Conservation (phyloP, 306 rosid species). For the Urtica urens region DNA sequence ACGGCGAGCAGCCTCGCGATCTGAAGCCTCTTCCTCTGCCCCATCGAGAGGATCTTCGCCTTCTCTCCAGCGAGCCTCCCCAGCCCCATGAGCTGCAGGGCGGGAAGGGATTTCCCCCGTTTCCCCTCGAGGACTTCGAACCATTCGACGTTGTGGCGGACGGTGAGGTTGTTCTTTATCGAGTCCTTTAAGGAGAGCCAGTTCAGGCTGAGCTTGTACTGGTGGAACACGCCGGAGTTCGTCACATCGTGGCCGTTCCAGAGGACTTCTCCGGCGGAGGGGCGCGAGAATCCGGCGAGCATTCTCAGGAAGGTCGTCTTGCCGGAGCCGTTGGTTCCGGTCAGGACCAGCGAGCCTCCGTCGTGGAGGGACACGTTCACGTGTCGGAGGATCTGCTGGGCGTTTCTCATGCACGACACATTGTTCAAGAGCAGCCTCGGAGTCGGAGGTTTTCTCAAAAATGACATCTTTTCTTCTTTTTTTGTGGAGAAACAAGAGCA, state of each 20-base stretch:
- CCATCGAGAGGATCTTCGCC: slow-evolving; percentile 76
- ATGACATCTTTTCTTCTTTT: no score
- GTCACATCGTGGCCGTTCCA: slow-evolving; percentile 82
- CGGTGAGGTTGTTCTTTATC: slow-evolving; percentile 37
- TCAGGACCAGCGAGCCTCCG: slow-evolving; percentile 67
- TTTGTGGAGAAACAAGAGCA: no score
- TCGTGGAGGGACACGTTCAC: slow-evolving; percentile 69
- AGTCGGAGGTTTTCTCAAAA: slow-evolving; percentile 38
- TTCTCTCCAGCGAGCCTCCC: slow-evolving; percentile 67
- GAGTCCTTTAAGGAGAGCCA: slow-evolving; percentile 85
- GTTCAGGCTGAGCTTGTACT: slow-evolving; percentile 81
- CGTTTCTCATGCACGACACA: slow-evolving; percentile 89
- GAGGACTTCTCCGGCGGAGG: slow-evolving; percentile 72
- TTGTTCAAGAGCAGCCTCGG: slow-evolving; percentile 74
- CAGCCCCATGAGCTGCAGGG: slow-evolving; percentile 76
- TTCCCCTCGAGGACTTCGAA: slow-evolving; percentile 75
- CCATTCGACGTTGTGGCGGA: slow-evolving; percentile 58
- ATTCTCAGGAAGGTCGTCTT: slow-evolving; percentile 75
- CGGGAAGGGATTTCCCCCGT: slow-evolving; percentile 58
- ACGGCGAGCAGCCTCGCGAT: slow-evolving; percentile 77
- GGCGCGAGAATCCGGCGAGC: slow-evolving; percentile 84
- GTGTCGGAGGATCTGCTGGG: slow-evolving; percentile 61
- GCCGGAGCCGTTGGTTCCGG: slow-evolving; percentile 83
- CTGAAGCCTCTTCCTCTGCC: slow-evolving; percentile 77
- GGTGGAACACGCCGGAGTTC: slow-evolving; percentile 63